Base-by-base conservation (phyloP, 768 basidiomycete species). In the Leccinum imitatum region DNA sequence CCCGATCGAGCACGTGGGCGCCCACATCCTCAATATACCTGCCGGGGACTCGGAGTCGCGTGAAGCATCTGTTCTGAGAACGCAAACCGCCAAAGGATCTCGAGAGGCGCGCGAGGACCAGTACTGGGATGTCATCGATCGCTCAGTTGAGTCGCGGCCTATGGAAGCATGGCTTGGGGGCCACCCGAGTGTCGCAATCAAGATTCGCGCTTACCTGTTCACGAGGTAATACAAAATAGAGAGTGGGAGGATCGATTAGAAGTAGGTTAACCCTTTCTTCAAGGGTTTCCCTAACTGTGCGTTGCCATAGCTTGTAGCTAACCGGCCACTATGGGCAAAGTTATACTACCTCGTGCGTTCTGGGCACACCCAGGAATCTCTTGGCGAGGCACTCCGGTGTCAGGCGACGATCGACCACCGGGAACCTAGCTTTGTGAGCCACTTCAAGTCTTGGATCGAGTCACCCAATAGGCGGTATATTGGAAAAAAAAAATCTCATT, bases 121-220 rank as follows among this genome's bases (percentile, higher is more conserved):
- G 74, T 93, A 91, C 60, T 90, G 87, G 83, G 86, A 90, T 58
- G 80, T 92, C 21, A 67, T 99, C 56, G 93, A 95, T 59, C 84
- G 87, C 46, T 90, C 90, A 0, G 80, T 98, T 15, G 89, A 91
- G 57, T 82, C 90, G 2, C 79, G 91, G 11, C 92, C 93, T 0
- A 81, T 84, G 56, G 92, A 97, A 65, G 96, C 96, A 1, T 79
- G 83, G 46, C 80, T 99, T 6, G 96, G 96, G 14, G 96, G 96
- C 23, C 89, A 95, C 59, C 96, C 96, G 0, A 92, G 91, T 59
- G 80, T 94, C 13, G 80, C 86, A 31, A 98, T 97, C 79, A 93
- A 90, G 71, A 85, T 98, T 47, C 80, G 95, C 10, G 94, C 94
- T 0, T 98, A 93, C 71, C 77, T 95, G 31, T 77, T 89, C 21